Evolutionary conservation across 306 rosid species (phyloP).

Genomic region (Inga leiocalycina): DNA sequence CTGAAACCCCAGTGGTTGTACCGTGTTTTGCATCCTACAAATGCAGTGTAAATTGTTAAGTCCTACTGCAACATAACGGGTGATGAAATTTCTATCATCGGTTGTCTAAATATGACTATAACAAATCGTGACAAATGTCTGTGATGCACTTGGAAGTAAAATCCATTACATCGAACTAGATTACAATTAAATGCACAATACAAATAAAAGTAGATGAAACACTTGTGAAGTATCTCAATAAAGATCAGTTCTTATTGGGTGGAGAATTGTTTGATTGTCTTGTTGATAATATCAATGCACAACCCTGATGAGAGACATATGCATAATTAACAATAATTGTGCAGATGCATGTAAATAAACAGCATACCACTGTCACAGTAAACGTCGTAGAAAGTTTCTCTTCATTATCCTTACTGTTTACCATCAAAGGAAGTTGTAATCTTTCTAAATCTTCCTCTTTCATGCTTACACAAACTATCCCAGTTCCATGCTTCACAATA

Average conservation of each 20-base stretch:
- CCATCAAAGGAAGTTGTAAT: conserved; percentile 81
- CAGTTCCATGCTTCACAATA: too few relatives aligned
- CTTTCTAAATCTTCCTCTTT: conserved; percentile 81
- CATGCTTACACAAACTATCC: too few relatives aligned
- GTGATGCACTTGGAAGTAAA: background rate
- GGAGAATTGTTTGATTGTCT: background rate
- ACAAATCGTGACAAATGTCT: conserved; percentile 17
- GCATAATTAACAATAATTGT: too few relatives aligned
- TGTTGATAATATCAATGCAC: conserved; percentile 32
- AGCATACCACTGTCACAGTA: conserved; percentile 86
- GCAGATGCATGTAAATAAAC: conserved; percentile 30
- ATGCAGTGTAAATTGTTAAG: conserved; percentile 27
- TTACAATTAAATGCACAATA: too few relatives aligned
- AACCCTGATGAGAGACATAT: conserved; percentile 40
- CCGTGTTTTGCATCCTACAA: conserved; percentile 80
- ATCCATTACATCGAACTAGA: background rate
- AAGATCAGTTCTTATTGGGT: conserved; percentile 5
- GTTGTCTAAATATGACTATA: background rate
- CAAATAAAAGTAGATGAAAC: conserved; percentile 22
- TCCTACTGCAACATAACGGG: background rate
- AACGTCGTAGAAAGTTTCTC: conserved; percentile 82
- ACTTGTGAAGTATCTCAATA: conserved; percentile 1
- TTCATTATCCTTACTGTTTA: conserved; percentile 61
- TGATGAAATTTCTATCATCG: conserved; percentile 18
- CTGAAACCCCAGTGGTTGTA: conserved; percentile 95